Conservation (phyloP, 305 asterid genomes). For the Solanum aculeatissimum region DNA sequence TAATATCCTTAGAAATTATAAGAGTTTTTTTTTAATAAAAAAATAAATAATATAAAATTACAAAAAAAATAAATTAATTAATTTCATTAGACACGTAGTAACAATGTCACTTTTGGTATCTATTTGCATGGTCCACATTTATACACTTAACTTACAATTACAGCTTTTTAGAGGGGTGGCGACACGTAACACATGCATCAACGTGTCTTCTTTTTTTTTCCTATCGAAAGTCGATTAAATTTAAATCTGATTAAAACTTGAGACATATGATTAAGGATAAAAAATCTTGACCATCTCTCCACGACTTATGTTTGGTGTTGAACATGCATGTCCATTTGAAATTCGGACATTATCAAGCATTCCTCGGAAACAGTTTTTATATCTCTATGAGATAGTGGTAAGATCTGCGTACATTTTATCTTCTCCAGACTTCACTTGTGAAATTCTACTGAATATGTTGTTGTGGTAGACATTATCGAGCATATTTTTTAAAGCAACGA, state of each 20-base stretch:
- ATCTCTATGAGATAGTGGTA: too few relatives aligned
- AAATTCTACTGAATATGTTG: too few relatives aligned
- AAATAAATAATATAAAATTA: neutral
- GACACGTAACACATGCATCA: constrained; percentile 3
- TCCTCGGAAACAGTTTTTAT: too few relatives aligned
- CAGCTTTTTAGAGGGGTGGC: neutral
- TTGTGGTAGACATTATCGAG: neutral
- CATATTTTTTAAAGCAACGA: neutral
- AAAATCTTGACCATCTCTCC: too few relatives aligned
- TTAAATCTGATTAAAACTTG: too few relatives aligned
- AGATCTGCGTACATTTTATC: too few relatives aligned
- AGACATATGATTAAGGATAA: too few relatives aligned
- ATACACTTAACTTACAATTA: neutral
- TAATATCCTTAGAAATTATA: too few relatives aligned
- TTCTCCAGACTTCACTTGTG: too few relatives aligned
- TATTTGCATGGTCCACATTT: neutral
- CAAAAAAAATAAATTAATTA: neutral
- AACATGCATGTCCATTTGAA: neutral
- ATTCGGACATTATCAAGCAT: neutral
- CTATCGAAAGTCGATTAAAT: neutral
- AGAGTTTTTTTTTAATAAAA: too few relatives aligned
- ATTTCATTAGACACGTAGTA: neutral
- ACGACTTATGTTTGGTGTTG: too few relatives aligned
- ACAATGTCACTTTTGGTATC: neutral
- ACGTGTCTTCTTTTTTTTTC: neutral